Evolutionary conservation across 257 asterid genomes (phyloP).

Genomic region (Primulina huaijiensis): DNA sequence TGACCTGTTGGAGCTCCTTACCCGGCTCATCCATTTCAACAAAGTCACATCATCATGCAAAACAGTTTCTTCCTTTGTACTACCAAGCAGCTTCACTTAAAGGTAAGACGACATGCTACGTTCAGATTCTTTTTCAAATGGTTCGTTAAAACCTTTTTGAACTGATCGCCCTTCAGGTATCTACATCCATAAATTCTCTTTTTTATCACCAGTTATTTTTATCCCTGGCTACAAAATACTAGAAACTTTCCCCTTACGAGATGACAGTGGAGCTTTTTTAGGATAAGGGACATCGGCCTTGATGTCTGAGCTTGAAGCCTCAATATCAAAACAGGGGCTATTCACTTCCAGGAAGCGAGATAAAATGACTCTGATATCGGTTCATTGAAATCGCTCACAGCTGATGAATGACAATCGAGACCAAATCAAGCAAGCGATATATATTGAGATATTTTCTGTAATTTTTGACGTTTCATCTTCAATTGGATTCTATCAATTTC

Average conservation of each 20-base stretch:
- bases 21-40: too few relatives aligned
- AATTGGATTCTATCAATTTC: neutral
- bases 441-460: neutral
- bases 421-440: neutral
- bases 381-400: neutral
- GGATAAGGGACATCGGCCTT: neutral
- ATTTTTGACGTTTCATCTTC: neutral
- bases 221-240: neutral
- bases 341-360: neutral
- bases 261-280: neutral
- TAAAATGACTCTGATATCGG: neutral
- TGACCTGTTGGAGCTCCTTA: too few relatives aligned
- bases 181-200: neutral
- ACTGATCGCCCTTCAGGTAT: neutral
- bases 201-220: neutral
- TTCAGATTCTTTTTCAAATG: neutral
- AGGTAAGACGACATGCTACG: neutral
- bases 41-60: too few relatives aligned
- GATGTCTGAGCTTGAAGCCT: neutral
- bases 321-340: neutral
- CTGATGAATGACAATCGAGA: neutral
- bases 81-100: neutral
- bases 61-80: neutral
- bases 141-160: neutral
- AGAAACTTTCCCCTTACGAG: neutral